Percentiles rank a stretch among this genome's conserved stretches.
These are phyloP conservation scores for Rhododendron simsii DNA, from an alignment of 148 eudicot species.

Conservation along the genomic window DNA sequence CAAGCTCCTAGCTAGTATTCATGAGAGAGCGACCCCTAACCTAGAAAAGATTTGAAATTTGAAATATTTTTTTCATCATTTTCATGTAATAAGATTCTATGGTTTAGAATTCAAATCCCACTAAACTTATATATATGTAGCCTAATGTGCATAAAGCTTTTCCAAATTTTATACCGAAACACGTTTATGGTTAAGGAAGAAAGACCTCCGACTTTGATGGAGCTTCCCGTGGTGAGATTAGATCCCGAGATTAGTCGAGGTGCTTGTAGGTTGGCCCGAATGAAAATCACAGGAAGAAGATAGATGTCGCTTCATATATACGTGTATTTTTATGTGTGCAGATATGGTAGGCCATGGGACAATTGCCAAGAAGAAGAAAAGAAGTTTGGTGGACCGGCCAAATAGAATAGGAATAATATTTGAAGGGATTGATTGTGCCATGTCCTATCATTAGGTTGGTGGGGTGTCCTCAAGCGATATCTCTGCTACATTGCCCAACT, in stretches of 20 bases:
- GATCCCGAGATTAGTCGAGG: neutral
- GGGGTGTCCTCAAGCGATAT: conserved; percentile 27
- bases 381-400: conserved; percentile 15
- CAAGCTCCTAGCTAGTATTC: neutral
- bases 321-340: neutral
- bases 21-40: neutral
- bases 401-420: neutral
- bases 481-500: neutral
- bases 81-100: neutral
- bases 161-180: neutral
- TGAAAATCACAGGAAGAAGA: too few species aligned
- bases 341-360: neutral
- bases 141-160: neutral
- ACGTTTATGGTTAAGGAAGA: neutral
- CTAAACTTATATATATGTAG: neutral
- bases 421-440: conserved; percentile 11
- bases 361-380: neutral
- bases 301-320: neutral
- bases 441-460: conserved; percentile 40
- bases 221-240: neutral
- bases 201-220: neutral
- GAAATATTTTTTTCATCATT: neutral
- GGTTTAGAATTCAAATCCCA: neutral
- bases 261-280: neutral
- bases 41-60: neutral